Percentiles rank a stretch among this genome's conserved stretches.
Conservation (phyloP, 257 asterid genomes). For the Pogostemon cablin region DNA sequence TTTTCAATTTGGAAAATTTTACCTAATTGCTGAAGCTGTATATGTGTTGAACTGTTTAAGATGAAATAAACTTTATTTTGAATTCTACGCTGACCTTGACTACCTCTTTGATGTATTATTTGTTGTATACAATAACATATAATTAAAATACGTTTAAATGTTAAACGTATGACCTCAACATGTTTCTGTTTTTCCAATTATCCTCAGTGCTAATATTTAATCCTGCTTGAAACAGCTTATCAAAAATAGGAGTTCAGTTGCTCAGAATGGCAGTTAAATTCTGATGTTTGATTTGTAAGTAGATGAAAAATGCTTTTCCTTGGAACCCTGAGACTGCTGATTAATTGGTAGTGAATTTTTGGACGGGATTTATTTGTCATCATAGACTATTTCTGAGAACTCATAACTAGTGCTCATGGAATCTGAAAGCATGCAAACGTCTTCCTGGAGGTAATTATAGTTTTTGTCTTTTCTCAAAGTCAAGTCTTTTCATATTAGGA, state of each 20-base stretch:
- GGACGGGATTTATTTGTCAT: slow-evolving; percentile 28
- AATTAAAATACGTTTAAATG: not conserved
- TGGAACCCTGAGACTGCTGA: slow-evolving; percentile 31
- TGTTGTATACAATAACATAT: slow-evolving; percentile 9
- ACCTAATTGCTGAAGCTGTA: slow-evolving; percentile 1
- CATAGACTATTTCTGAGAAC: slow-evolving; percentile 32
- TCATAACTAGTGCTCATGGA: slow-evolving; percentile 31
- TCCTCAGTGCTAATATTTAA: slow-evolving; percentile 13
- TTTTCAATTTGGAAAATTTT: not conserved
- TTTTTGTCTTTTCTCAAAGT: slow-evolving; percentile 20
- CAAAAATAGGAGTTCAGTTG: slow-evolving; percentile 59
- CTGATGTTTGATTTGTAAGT: slow-evolving; percentile 32
- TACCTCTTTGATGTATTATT: not conserved
- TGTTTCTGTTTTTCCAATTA: slow-evolving; percentile 21
- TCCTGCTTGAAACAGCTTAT: slow-evolving; percentile 61
- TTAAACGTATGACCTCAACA: not conserved
- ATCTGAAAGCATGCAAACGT: slow-evolving; percentile 18
- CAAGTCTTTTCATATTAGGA: not conserved
- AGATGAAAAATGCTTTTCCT: slow-evolving; percentile 36
- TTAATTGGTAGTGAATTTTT: slow-evolving; percentile 27
- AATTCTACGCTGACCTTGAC: not conserved
- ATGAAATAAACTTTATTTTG: not conserved
- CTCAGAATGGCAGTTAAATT: slow-evolving; percentile 52
- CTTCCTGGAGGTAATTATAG: slow-evolving; percentile 37
- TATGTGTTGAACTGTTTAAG: not conserved